Percentiles rank a stretch among this genome's conserved stretches.
These are phyloP conservation scores for Aspergillus caelatus DNA, from an alignment of 2,329 filamentous ascomycete genomes.

Conservation along the genomic window DNA sequence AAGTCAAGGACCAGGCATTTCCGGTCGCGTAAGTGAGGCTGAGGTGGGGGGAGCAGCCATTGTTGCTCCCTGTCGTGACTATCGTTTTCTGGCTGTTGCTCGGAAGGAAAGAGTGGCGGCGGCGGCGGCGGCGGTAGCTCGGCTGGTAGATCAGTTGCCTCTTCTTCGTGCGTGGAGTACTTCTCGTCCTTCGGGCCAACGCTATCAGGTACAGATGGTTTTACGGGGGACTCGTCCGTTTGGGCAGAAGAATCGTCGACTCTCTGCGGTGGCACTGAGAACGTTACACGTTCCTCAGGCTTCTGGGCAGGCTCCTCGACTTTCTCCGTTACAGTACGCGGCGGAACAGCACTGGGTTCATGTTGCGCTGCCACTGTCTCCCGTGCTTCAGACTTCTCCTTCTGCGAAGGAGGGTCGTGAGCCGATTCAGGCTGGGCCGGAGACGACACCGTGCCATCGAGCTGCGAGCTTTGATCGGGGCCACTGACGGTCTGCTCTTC, in stretches of 20 bases:
- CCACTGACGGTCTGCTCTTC: slow-evolving; percentile 36
- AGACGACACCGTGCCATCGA: slow-evolving; percentile 32
- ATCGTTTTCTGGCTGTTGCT: slow-evolving; percentile 35
- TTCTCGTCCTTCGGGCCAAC: slow-evolving; percentile 48
- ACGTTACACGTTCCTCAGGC: slow-evolving; percentile 21
- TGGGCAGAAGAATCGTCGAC: slow-evolving; percentile 41
- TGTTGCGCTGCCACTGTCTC: slow-evolving; percentile 6
- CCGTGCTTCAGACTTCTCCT: slow-evolving; percentile 20
- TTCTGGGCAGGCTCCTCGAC: slow-evolving; percentile 22
- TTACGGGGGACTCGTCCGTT: slow-evolving; percentile 66
- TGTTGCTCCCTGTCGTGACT: slow-evolving; percentile 57
- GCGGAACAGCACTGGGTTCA: slow-evolving; percentile 11
- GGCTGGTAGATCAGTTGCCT: slow-evolving; percentile 48
- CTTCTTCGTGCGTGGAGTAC: slow-evolving; percentile 42
- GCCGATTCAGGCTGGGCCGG: slow-evolving; percentile 18
- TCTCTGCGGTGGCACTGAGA: slow-evolving; percentile 10
- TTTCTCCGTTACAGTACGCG: slow-evolving; percentile 23
- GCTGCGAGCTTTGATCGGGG: slow-evolving; percentile 41
- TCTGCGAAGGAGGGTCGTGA: slow-evolving; percentile 16
- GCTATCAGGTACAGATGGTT: slow-evolving; percentile 56
- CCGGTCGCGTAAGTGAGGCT: slow-evolving; percentile 77
- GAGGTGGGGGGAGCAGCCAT: slow-evolving; percentile 79
- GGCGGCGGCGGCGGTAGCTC: slow-evolving; percentile 62
- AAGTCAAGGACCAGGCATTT: slow-evolving; percentile 96
- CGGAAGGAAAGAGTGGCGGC: slow-evolving; percentile 52